phyloP scores from a whole-genome alignment of 768 basidiomycete species.

The Chalciporus chontae region DNA sequence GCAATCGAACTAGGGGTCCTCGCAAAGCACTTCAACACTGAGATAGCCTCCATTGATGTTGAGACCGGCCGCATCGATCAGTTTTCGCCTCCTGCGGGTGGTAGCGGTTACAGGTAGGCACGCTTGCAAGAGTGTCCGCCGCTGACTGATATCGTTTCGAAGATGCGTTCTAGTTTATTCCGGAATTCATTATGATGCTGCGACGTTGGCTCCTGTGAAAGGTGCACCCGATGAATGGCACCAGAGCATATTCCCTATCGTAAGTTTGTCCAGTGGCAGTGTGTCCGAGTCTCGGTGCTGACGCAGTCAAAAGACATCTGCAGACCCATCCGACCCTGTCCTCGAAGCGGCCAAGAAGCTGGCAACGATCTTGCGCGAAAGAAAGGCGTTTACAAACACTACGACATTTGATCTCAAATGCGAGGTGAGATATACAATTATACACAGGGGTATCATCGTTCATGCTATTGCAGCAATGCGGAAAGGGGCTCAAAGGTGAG shows the following conservation, averaged over 20 bases:
- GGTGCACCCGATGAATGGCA: conserved; percentile 86
- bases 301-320: conserved; percentile 20
- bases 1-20: conserved; percentile 92
- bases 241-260: conserved; percentile 75
- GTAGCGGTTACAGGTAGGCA: conserved; percentile 31
- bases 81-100: conserved; percentile 48
- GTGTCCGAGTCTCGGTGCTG: conserved; percentile 26
- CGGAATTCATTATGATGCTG: conserved; percentile 95
- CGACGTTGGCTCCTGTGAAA: conserved; percentile 72
- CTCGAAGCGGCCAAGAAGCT: conserved; percentile 66
- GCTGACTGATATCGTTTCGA: conserved; percentile 12
- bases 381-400: conserved; percentile 88
- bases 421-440: conserved; percentile 48
- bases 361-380: conserved; percentile 65
- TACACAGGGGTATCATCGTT: conserved; percentile 2
- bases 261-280: conserved; percentile 23
- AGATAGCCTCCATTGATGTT: conserved; percentile 89
- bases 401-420: conserved; percentile 88
- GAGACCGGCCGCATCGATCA: conserved; percentile 88
- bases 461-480: conserved; percentile 57
- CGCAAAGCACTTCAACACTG: conserved; percentile 74
- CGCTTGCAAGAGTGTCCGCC: not conserved
- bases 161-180: conserved; percentile 85
- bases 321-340: conserved; percentile 48
- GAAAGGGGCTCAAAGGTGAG: conserved; percentile 86